Evolutionary conservation across 441 rosid species (phyloP).

Genomic region (Mallotus japonicus): DNA sequence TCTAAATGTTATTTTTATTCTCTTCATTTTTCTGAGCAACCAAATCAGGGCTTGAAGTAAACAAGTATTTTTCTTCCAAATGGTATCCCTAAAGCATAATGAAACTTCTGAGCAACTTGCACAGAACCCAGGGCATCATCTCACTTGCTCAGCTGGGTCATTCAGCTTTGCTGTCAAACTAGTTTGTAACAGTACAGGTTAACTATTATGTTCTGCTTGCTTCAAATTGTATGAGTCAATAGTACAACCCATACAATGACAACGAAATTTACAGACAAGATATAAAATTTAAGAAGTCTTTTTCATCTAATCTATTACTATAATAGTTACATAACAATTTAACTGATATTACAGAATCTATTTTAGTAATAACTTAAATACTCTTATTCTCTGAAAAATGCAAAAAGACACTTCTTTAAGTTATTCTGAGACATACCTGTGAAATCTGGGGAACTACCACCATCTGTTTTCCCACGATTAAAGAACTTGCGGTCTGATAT

Average conservation of each 20-base stretch:
- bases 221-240: neutral
- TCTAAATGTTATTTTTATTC: neutral
- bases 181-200: neutral
- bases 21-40: neutral
- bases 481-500: constrained; percentile 48
- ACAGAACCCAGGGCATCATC: neutral
- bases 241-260: neutral
- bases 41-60: neutral
- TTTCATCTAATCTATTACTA: too few species aligned
- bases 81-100: neutral
- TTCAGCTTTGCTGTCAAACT: neutral
- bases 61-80: neutral
- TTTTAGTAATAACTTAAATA: too few species aligned
- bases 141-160: neutral
- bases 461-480: constrained; percentile 38
- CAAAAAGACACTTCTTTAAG: too few species aligned
- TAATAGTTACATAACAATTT: too few species aligned
- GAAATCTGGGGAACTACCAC: constrained; percentile 41
- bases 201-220: neutral
- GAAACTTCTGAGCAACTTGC: neutral
- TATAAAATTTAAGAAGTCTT: neutral
- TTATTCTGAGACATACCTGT: constrained; percentile 33
- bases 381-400: too few species aligned
- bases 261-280: neutral
- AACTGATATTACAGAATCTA: too few species aligned